Evolutionary conservation across 2,329 filamentous ascomycete genomes (phyloP).

Genomic region (Penicillium capsulatum): DNA sequence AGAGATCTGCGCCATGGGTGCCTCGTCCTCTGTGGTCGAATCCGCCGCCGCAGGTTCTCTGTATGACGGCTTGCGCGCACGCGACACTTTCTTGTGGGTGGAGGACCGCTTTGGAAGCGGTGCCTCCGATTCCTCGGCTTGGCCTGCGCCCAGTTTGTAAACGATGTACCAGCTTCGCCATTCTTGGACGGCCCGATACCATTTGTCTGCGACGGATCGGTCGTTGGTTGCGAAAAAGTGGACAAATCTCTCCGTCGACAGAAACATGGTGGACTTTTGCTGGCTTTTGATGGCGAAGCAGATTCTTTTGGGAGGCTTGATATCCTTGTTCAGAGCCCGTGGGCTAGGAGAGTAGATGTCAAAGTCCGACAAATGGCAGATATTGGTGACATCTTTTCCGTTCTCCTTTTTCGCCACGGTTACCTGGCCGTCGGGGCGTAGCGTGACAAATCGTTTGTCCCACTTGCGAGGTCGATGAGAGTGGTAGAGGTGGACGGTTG

Average conservation of each 20-base stretch:
- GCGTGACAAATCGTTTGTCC: slow-evolving; percentile 76
- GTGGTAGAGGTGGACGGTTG: slow-evolving; percentile 70
- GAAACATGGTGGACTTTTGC: slow-evolving; percentile 79
- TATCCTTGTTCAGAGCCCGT: slow-evolving; percentile 61
- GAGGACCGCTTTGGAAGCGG: slow-evolving; percentile 25
- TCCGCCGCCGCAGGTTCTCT: slow-evolving; percentile 56
- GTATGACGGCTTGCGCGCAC: slow-evolving; percentile 48
- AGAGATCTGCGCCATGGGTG: slow-evolving; percentile 27
- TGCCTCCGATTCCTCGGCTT: slow-evolving; percentile 31
- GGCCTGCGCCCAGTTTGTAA: slow-evolving; percentile 61
- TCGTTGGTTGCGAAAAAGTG: slow-evolving; percentile 89
- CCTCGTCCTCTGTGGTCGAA: slow-evolving; percentile 1
- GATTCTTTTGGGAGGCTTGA: slow-evolving; percentile 78
- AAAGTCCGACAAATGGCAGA: slow-evolving; percentile 87
- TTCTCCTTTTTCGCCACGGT: slow-evolving; percentile 65
- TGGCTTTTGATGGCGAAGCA: slow-evolving; percentile 91
- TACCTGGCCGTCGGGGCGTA: slow-evolving; percentile 69
- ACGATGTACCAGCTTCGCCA: slow-evolving; percentile 94
- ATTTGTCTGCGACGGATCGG: slow-evolving; percentile 59
- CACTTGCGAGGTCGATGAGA: slow-evolving; percentile 80
- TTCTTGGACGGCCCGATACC: slow-evolving; percentile 66
- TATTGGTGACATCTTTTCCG: slow-evolving; percentile 63
- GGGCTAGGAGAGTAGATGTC: slow-evolving; percentile 79
- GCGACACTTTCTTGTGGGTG: slow-evolving; percentile 15
- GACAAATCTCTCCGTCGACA: slow-evolving; percentile 78